These are phyloP conservation scores for Cercospora sp. DNA, from an alignment of 2,329 filamentous ascomycete genomes.

Conservation along the genomic window DNA sequence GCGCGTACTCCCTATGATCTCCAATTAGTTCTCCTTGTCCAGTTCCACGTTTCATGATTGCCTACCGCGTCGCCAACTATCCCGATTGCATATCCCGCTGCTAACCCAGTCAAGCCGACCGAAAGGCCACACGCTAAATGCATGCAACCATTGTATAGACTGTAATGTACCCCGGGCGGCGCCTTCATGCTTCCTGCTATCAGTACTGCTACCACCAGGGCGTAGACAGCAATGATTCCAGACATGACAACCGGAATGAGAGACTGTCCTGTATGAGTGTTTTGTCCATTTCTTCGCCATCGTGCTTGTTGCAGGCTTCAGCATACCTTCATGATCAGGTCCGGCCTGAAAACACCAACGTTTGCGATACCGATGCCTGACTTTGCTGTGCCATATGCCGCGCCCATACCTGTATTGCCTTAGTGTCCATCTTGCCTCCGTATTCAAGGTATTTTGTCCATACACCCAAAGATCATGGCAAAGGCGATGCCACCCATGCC, in stretches of 20 bases:
- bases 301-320: slow-evolving; percentile 18
- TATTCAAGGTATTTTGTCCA: slow-evolving; percentile 35
- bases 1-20: slow-evolving; percentile 70
- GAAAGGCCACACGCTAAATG: slow-evolving; percentile 88
- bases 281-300: background rate
- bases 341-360: slow-evolving; percentile 79
- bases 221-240: slow-evolving; percentile 97
- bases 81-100: slow-evolving; percentile 94
- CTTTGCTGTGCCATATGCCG: slow-evolving; percentile 85
- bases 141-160: slow-evolving; percentile 88
- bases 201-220: slow-evolving; percentile 92
- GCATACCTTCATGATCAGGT: slow-evolving; percentile 84
- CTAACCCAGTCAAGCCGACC: slow-evolving; percentile 87
- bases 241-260: slow-evolving; percentile 95
- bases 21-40: slow-evolving; percentile 4
- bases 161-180: slow-evolving; percentile 68
- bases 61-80: slow-evolving; percentile 85
- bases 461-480: slow-evolving; percentile 85
- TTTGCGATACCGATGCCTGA: slow-evolving; percentile 85
- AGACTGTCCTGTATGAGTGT: slow-evolving; percentile 56
- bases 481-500: slow-evolving; percentile 81
- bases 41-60: slow-evolving; percentile 16
- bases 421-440: slow-evolving; percentile 26
- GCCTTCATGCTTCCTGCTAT: slow-evolving; percentile 88
- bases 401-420: slow-evolving; percentile 60